A percentile compares a stretch with the other conserved stretches of the same genome.
Evolutionary conservation across 441 rosid species (phyloP).

Genomic region (Mallotus japonicus): DNA sequence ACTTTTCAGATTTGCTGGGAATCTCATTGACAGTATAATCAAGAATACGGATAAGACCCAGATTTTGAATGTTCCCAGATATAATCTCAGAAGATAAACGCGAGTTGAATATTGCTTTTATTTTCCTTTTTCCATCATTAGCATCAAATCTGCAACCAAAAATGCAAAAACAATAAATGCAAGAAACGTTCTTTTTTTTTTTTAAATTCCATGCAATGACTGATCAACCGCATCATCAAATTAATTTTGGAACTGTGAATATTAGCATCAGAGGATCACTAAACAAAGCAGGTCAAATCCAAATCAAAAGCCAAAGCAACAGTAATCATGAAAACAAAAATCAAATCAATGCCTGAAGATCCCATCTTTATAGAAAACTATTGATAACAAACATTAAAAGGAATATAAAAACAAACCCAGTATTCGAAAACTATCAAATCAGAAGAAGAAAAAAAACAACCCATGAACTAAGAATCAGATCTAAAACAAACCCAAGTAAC

Average conservation of each 20-base stretch:
- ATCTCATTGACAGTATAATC: constrained; percentile 83
- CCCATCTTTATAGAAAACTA: no score
- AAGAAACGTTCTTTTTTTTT: background rate
- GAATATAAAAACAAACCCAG: background rate
- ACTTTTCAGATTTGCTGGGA: constrained; percentile 79
- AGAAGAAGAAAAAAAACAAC: background rate
- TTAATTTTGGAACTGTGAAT: background rate
- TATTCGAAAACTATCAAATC: background rate
- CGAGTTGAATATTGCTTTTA: constrained; percentile 66
- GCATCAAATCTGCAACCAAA: constrained; percentile 56
- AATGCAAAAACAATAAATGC: background rate
- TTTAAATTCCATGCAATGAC: no score
- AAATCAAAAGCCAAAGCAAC: no score
- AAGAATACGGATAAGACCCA: constrained; percentile 61
- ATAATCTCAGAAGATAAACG: constrained; percentile 55
- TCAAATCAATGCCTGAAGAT: no score
- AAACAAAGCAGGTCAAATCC: background rate
- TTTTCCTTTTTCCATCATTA: constrained; percentile 63
- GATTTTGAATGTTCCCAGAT: constrained; percentile 66
- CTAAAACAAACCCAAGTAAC: no score
- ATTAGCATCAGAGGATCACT: background rate
- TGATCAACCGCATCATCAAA: no score
- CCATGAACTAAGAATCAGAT: background rate
- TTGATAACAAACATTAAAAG: background rate
- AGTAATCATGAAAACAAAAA: no score